Base-by-base conservation (phyloP, 2,329 filamentous ascomycete species). In the Aureobasidium sp. region DNA sequence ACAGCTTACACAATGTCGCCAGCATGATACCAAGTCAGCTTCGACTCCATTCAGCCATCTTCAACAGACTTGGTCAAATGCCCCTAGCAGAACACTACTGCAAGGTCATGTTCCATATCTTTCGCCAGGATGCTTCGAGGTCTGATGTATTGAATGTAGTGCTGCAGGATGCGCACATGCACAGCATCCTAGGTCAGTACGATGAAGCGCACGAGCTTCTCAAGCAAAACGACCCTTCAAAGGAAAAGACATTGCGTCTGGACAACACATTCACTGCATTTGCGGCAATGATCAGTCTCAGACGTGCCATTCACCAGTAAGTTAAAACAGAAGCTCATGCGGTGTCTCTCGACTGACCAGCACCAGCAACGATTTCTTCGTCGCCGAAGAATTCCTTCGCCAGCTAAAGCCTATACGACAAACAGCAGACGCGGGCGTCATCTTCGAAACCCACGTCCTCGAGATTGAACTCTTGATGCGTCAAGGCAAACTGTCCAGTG, bases 141-240 rank as follows among this genome's bases (percentile, higher is more conserved):
- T 91, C 96, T 65, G 93, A 97, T 67, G 82, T 86, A 55, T 80
- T 97, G 36, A 90, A 88, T 67, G 83, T 90, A 37, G 86, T 81
- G 0, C 90, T 89, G 67, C 84, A 88, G 5, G 81, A 87, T 62
- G 87, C 90, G 2, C 84, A 87, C 64, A 78, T 86, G 55, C 79
- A 88, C 6, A 82, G 84, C 9, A 83, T 86, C 62, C 81, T 78
- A 51, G 92, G 93, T 1, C 81, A 80, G 36, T 95, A 91, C 69
- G 82, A 86, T 25, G 82, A 88, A 55, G 90, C 88, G 0, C 79
- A 87, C 58, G 74, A 77, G 14, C 78, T 79, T 29, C 76, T 93
- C 49, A 81, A 87, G 59, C 76, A 77, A 31, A 73, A 91, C 20
- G 81, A 87, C 56, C 76, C 80, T 3, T 82, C 87, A 63, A 77